phyloP scores from a whole-genome alignment of 208 protist genomes.

The Leishmania aethiopica region DNA sequence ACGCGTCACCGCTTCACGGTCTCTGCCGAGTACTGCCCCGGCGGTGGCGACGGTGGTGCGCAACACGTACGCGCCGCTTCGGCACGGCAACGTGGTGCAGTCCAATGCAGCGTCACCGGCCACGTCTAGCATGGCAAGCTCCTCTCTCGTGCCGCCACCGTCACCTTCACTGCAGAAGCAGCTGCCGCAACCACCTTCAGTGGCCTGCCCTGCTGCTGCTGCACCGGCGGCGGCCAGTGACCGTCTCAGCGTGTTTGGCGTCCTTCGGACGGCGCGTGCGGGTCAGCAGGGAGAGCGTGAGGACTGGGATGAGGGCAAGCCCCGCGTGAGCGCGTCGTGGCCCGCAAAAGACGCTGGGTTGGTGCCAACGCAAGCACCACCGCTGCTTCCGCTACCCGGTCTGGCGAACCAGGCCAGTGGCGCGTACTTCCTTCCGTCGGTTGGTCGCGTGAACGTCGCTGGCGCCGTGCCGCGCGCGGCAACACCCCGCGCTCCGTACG shows the following conservation, averaged over 20 bases:
- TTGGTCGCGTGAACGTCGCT: not conserved
- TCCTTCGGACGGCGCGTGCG: conserved; percentile 37
- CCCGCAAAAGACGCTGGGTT: not conserved
- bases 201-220: not conserved
- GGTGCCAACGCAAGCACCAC: not conserved
- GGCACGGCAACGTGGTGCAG: conserved; percentile 25
- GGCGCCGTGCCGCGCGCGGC: not conserved
- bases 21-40: not conserved
- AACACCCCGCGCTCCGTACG: not conserved
- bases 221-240: not conserved
- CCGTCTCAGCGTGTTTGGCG: conserved; percentile 31
- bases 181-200: not conserved
- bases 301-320: conserved; percentile 33
- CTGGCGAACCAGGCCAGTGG: not conserved
- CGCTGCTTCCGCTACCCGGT: not conserved
- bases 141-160: not conserved
- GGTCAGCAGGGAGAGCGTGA: conserved; percentile 34
- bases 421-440: not conserved
- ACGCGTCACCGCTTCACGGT: not conserved
- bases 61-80: conserved; percentile 36
- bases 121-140: not conserved
- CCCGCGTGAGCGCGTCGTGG: conserved; percentile 25
- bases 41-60: not conserved
- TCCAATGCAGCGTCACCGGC: not conserved
- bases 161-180: not conserved